These are phyloP conservation scores for Rutidosis leptorrhynchoides DNA, from an alignment of 129 eudicot genomes.

Conservation along the genomic window DNA sequence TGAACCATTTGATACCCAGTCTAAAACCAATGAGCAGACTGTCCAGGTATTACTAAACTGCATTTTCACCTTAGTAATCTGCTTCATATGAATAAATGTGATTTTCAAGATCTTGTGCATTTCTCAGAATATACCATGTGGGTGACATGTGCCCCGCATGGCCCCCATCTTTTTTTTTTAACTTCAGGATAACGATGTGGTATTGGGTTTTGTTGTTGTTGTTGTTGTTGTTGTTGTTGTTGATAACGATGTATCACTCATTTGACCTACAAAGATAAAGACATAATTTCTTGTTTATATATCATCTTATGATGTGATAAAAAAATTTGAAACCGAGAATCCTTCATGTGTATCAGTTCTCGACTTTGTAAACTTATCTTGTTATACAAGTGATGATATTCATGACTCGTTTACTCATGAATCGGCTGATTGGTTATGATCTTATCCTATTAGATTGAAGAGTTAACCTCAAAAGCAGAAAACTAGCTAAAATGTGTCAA, in stretches of 20 bases:
- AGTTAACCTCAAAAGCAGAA: not conserved
- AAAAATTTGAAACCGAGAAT: not conserved
- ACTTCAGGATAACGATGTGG: no score
- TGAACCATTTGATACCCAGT: constrained; percentile 78
- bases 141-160: not conserved
- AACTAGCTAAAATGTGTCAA: no score
- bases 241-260: not conserved
- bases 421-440: not conserved
- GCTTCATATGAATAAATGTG: not conserved
- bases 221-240: no score
- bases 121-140: not conserved
- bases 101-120: not conserved
- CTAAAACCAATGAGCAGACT: constrained; percentile 88
- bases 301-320: no score
- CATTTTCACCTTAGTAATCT: not conserved
- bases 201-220: no score
- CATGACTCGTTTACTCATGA: not conserved
- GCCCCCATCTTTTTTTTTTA: not conserved
- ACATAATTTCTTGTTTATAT: no score
- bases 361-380: no score
- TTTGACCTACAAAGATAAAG: not conserved
- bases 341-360: not conserved
- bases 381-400: no score
- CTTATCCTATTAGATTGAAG: not conserved
- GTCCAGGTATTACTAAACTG: constrained; percentile 51